Conservation (phyloP, 352 stramenopile genomes). For the Phytophthora boehmeriae region DNA sequence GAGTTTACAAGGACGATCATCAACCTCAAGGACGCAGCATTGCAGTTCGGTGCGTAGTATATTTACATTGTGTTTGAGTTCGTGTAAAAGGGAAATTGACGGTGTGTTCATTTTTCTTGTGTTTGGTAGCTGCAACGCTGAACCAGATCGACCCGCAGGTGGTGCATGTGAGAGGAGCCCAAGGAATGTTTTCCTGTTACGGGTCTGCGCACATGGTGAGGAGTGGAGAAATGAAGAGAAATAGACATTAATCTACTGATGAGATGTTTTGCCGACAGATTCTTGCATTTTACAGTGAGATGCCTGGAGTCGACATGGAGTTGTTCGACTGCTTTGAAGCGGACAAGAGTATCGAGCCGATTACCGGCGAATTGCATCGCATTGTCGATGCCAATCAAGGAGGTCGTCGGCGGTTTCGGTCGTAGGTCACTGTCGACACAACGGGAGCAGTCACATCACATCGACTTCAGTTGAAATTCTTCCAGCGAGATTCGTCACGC, state of each 20-base stretch:
- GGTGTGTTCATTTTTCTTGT: conserved; percentile 7
- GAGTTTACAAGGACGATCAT: conserved; percentile 82
- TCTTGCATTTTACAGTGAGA: conserved; percentile 87
- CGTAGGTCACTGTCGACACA: conserved; percentile 6
- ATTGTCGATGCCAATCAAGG: conserved; percentile 61
- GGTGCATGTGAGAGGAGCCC: conserved; percentile 82
- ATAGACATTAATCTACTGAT: not conserved
- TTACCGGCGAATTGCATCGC: conserved; percentile 76
- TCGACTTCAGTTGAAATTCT: not conserved
- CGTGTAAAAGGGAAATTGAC: not conserved
- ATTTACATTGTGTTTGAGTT: not conserved
- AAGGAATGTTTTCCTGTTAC: conserved; percentile 89
- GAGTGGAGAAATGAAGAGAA: not conserved
- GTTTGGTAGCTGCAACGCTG: conserved; percentile 61
- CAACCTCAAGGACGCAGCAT: conserved; percentile 75
- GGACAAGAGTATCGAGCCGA: conserved; percentile 75
- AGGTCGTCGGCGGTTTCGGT: conserved; percentile 32
- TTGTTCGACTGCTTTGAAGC: conserved; percentile 82
- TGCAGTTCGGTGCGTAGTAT: conserved; percentile 73
- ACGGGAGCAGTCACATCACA: not conserved
- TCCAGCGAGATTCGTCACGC: not conserved
- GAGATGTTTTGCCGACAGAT: conserved; percentile 44
- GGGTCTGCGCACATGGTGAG: conserved; percentile 72
- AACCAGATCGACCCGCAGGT: conserved; percentile 86
- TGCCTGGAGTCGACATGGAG: conserved; percentile 75